Percentiles rank a stretch among this genome's conserved stretches.
Conservation (phyloP, 257 asterid genomes). For the Striga asiatica region DNA sequence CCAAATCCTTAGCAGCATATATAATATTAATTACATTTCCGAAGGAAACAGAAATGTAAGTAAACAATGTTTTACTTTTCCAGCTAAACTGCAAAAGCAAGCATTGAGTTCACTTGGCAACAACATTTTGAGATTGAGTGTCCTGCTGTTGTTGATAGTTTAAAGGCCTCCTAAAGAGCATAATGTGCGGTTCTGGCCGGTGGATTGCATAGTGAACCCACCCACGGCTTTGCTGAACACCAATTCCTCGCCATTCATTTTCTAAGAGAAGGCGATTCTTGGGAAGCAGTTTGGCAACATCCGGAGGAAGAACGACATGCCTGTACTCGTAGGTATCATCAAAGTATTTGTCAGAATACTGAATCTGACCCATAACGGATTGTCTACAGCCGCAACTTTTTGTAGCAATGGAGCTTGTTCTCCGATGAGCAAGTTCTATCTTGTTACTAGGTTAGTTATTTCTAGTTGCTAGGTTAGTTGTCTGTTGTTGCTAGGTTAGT, state of each 20-base stretch:
- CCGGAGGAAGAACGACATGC: conserved; percentile 48
- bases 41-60: conserved; percentile 12
- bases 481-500: no score
- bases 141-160: conserved; percentile 86
- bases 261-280: conserved; percentile 49
- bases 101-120: conserved; percentile 23
- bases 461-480: no score
- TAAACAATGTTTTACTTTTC: conserved; percentile 13
- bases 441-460: no score
- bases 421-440: background rate
- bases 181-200: conserved; percentile 96
- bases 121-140: conserved; percentile 24
- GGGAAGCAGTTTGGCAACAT: conserved; percentile 45
- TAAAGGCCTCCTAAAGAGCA: conserved; percentile 93
- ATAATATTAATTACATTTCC: conserved; percentile 16
- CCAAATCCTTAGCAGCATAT: conserved; percentile 5
- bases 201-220: conserved; percentile 96
- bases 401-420: background rate
- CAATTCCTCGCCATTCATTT: conserved; percentile 87
- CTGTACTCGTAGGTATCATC: conserved; percentile 50
- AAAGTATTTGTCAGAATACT: conserved; percentile 48
- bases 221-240: conserved; percentile 96
- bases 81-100: background rate
- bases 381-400: background rate
- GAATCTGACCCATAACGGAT: conserved; percentile 45